phyloP scores from a whole-genome alignment of 2,329 filamentous ascomycete genomes.

The Fusarium fracticaudum region DNA sequence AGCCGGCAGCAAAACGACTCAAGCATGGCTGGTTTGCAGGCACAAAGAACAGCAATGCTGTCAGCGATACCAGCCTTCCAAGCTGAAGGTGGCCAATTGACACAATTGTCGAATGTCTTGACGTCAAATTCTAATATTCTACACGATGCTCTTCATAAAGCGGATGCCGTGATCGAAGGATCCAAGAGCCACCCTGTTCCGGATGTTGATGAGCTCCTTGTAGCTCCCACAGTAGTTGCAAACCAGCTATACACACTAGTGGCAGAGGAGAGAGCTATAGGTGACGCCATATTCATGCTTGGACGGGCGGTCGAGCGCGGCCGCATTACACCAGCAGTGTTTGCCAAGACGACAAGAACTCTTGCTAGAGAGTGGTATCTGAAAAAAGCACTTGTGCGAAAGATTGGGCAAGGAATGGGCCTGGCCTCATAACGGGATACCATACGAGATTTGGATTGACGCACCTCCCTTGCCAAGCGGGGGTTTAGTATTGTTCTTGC shows the following conservation, averaged over 20 bases:
- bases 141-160: constrained; percentile 78
- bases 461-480: constrained; percentile 7
- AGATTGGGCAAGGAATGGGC: constrained; percentile 82
- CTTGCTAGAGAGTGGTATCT: constrained; percentile 83
- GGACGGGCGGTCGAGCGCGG: constrained; percentile 79
- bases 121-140: constrained; percentile 82
- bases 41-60: constrained; percentile 82
- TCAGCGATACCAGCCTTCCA: constrained; percentile 75
- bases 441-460: neutral
- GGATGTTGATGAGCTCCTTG: constrained; percentile 87
- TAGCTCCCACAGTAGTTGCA: constrained; percentile 92
- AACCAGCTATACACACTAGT: constrained; percentile 91
- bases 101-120: constrained; percentile 75
- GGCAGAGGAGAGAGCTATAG: constrained; percentile 87
- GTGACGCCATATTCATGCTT: constrained; percentile 86
- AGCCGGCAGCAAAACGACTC: constrained; percentile 77
- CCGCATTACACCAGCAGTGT: constrained; percentile 74
- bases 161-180: constrained; percentile 79
- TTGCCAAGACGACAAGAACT: constrained; percentile 79
- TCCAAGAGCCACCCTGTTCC: constrained; percentile 76
- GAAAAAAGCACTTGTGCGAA: constrained; percentile 82
- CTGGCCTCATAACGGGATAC: constrained; percentile 52
- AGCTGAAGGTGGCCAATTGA: constrained; percentile 76
- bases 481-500: constrained; percentile 32
- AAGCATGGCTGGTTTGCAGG: constrained; percentile 77